Evolutionary conservation across 2,329 filamentous ascomycete genomes (phyloP), one percentile per base, ranked within the genome.

Genomic region (Colletotrichum kahawae): DNA sequence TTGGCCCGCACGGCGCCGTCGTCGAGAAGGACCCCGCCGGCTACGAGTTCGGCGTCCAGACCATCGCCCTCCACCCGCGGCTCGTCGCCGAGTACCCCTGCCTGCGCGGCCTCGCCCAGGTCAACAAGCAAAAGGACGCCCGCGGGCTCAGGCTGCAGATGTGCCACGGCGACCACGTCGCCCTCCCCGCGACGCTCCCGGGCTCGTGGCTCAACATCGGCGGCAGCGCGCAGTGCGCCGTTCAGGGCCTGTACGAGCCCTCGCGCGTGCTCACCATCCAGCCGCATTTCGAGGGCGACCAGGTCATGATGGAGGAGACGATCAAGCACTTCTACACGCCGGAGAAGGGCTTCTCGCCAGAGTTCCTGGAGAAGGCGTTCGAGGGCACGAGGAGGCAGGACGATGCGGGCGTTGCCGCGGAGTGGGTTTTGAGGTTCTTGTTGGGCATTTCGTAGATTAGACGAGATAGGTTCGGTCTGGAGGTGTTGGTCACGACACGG

Each of bases 201-300:
- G 75, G 81, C 12, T 83, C 80, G 48, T 84, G 83, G 70, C 77
- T 83, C 12, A 85, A 85, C 60, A 80, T 89, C 3, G 87, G 85
- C 8, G 83, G 81, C 70, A 88, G 84, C 56, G 79, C 81, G 13
- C 81, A 80, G 38, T 89, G 87, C 77, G 75, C 78, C n/a, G 80
- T 87, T 3, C 87, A 89, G 57, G 85, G 82, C 16, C 81, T 89
- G 57, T 87, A 88, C 77, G 78, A 79, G 7, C 83, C 86, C 4
- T 79, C 81, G 3, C 78, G 78, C 4, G 80, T 87, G 62, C 79
- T 88, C 29, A 84, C 85, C 4, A 82, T 89, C 1, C 87, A 89
- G 70, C 87, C 86, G n/a, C 87, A 89, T 67, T 87, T 87, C 7
- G 87, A 89, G 69, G 88, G 86, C 74, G 85, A 82, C 3, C 78